phyloP scores from a whole-genome alignment of 805 yeast species.

The Candida krabiensis region DNA sequence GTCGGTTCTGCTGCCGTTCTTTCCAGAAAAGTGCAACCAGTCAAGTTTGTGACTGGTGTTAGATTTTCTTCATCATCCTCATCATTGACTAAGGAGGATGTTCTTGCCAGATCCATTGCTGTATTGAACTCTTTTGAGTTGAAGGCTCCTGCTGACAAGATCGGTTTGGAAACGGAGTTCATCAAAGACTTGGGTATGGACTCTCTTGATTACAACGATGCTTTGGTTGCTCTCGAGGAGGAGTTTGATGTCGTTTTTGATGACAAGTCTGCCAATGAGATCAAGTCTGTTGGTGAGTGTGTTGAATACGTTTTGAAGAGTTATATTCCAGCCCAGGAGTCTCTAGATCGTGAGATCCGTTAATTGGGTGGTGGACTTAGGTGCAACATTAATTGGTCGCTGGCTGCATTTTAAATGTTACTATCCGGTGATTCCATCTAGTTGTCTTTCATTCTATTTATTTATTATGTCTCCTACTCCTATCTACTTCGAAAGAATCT shows the following conservation, averaged over 20 bases:
- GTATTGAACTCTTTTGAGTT: conserved; percentile 61
- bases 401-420: too few species aligned
- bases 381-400: too few species aligned
- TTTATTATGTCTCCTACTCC: too few species aligned
- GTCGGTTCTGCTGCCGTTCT: conserved; percentile 4
- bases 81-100: conserved; percentile 72
- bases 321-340: conserved; percentile 34
- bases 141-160: conserved; percentile 26
- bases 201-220: conserved; percentile 92
- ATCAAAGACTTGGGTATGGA: conserved; percentile 82
- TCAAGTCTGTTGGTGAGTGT: conserved; percentile 61
- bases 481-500: too few species aligned
- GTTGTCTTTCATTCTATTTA: too few species aligned
- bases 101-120: conserved; percentile 76
- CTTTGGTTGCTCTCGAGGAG: conserved; percentile 94
- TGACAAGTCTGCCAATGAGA: conserved; percentile 52
- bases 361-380: conserved; percentile 9
- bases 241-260: conserved; percentile 55
- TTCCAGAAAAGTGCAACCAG: conserved; percentile 17
- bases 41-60: conserved; percentile 15
- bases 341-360: conserved; percentile 38
- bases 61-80: conserved; percentile 47
- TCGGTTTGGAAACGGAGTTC: conserved; percentile 45
- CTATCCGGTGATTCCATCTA: too few species aligned
- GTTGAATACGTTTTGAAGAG: conserved; percentile 49